Evolutionary conservation across 176 grass and related monocot genomes (phyloP).

Genomic region (Oryza longistaminata): DNA sequence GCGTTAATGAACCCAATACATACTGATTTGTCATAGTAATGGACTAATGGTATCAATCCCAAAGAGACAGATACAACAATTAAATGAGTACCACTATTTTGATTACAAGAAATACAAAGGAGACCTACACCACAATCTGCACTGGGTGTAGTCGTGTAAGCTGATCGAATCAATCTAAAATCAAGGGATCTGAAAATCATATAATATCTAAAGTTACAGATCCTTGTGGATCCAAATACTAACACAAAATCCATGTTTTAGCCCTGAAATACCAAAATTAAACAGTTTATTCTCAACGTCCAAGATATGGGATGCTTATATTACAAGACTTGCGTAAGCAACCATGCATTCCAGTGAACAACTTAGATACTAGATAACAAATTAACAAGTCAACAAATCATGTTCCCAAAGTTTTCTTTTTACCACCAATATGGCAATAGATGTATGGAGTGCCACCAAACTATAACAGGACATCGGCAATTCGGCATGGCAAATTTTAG

Average conservation of each 20-base stretch:
- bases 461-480: neutral
- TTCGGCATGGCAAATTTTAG: neutral
- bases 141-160: neutral
- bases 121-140: constrained; percentile 40
- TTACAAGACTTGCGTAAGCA: neutral
- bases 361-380: neutral
- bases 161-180: constrained; percentile 8
- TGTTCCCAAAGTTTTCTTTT: neutral
- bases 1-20: neutral
- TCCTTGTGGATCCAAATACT: constrained; percentile 15
- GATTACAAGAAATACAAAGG: neutral
- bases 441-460: neutral
- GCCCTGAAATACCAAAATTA: constrained; percentile 30
- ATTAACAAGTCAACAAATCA: neutral
- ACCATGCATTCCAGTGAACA: neutral
- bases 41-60: constrained; percentile 3
- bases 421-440: neutral
- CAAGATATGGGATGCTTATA: too few species aligned
- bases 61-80: constrained; percentile 19
- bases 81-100: constrained; percentile 10
- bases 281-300: constrained; percentile 4
- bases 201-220: constrained; percentile 33
- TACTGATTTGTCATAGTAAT: constrained; percentile 20
- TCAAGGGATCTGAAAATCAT: constrained; percentile 26
- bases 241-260: constrained; percentile 6